Conservation (phyloP, 2,329 filamentous ascomycete species). For the Cercospora sp. region DNA sequence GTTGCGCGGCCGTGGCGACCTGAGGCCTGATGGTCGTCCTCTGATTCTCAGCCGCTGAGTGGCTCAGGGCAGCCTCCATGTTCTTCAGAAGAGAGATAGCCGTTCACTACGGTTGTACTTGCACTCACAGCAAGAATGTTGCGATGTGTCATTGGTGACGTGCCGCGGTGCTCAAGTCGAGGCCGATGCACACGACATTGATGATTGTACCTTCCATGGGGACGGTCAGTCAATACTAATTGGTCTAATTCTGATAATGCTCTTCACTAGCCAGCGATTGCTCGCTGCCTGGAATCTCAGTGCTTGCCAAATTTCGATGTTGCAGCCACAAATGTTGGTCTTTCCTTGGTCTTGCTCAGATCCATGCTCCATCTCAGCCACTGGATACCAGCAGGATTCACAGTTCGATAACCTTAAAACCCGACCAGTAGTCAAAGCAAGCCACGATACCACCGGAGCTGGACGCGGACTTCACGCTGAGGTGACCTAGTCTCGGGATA, state of each 20-base stretch:
- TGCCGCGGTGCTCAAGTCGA: background rate
- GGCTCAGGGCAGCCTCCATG: background rate
- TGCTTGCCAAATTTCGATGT: background rate
- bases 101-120: background rate
- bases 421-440: background rate
- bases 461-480: background rate
- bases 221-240: background rate
- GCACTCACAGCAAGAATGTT: background rate
- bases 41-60: background rate
- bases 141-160: background rate
- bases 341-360: background rate
- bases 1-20: background rate
- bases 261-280: background rate
- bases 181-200: background rate
- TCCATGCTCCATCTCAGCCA: conserved; percentile 1
- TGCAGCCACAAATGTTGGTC: background rate
- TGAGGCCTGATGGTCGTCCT: background rate
- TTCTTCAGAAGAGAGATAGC: background rate
- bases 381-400: background rate
- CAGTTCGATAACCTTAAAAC: background rate
- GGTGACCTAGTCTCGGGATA: background rate
- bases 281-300: background rate
- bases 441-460: background rate
- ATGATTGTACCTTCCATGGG: background rate
- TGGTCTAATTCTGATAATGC: background rate